phyloP scores from a whole-genome alignment of 371 early-diverging fungal species.

The Syncephalastrum monosporum region DNA sequence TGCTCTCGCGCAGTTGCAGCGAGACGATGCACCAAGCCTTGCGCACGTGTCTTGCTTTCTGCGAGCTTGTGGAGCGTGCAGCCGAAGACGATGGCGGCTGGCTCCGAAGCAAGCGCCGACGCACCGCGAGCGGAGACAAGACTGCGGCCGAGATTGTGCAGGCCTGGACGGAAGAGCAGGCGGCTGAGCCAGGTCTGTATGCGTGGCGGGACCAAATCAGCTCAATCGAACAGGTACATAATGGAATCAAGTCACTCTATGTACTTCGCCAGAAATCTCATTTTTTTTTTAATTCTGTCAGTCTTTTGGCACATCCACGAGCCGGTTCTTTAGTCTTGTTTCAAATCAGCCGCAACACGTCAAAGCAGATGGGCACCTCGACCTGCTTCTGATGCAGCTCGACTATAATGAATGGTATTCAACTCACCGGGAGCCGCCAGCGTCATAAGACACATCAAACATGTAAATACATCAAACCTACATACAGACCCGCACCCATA shows the following conservation, averaged over 20 bases:
- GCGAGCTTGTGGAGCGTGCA: slow-evolving; percentile 29
- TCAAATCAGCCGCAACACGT: slow-evolving; percentile 37
- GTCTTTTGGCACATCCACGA: slow-evolving; percentile 52
- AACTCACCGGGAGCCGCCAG: neutral
- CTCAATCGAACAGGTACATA: slow-evolving; percentile 26
- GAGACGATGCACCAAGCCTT: slow-evolving; percentile 33
- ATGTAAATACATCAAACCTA: no score
- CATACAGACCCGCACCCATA: no score
- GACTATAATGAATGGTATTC: slow-evolving; percentile 65
- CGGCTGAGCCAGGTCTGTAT: slow-evolving; percentile 3
- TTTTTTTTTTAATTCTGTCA: slow-evolving; percentile 20
- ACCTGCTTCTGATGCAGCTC: slow-evolving; percentile 62
- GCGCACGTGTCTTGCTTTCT: slow-evolving; percentile 41
- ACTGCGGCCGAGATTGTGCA: slow-evolving; percentile 43
- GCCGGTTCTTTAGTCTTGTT: slow-evolving; percentile 48
- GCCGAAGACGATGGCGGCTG: slow-evolving; percentile 27
- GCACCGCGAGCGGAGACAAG: slow-evolving; percentile 10
- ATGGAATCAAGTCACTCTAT: neutral
- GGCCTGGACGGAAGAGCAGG: slow-evolving; percentile 28
- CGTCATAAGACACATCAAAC: no score
- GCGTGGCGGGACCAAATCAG: slow-evolving; percentile 22
- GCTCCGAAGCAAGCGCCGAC: slow-evolving; percentile 24
- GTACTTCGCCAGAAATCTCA: neutral
- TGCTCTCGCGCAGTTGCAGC: slow-evolving; percentile 36
- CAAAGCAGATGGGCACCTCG: slow-evolving; percentile 50